A percentile compares a stretch with the other conserved stretches of the same genome.
Evolutionary conservation across 1,139 yeast genomes (phyloP).

Genomic region (Debaryomyces psychrophilus): DNA sequence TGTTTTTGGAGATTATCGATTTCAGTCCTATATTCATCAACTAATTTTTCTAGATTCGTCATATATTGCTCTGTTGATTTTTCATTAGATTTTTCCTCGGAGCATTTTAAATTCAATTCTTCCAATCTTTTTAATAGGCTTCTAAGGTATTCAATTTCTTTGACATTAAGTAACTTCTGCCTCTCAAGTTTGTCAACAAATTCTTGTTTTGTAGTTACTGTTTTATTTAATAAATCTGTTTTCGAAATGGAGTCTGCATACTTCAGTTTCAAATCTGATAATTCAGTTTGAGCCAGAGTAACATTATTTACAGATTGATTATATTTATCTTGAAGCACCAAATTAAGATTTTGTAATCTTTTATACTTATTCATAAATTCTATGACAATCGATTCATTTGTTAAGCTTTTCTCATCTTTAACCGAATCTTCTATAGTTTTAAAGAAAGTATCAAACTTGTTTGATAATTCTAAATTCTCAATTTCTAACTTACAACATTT

Average conservation of each 20-base stretch:
- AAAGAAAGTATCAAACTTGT: constrained; percentile 41
- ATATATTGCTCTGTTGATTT: constrained; percentile 39
- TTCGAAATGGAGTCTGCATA: constrained; percentile 19
- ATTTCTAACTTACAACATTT: constrained; percentile 55
- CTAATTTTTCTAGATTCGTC: constrained; percentile 50
- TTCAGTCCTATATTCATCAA: constrained; percentile 62
- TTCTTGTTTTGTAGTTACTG: constrained; percentile 31
- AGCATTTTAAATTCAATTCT: constrained; percentile 25
- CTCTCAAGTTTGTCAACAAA: constrained; percentile 50
- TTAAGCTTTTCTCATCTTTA: constrained; percentile 22
- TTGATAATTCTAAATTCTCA: constrained; percentile 51
- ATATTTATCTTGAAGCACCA: constrained; percentile 42
- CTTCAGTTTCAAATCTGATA: constrained; percentile 25
- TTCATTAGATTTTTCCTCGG: constrained; percentile 20
- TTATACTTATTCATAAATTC: constrained; percentile 39
- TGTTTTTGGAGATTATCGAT: constrained; percentile 46
- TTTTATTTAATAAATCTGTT: constrained; percentile 25
- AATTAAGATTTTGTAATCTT: constrained; percentile 39
- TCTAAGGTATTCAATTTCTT: constrained; percentile 64
- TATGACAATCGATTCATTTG: constrained; percentile 26
- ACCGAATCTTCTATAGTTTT: constrained; percentile 33
- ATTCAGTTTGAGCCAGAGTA: constrained; percentile 18
- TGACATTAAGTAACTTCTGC: constrained; percentile 56
- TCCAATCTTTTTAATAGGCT: constrained; percentile 43
- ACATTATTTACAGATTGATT: constrained; percentile 31